Base-by-base conservation (phyloP, 495 filamentous ascomycete species). In the Hypoxylon perforatum region DNA sequence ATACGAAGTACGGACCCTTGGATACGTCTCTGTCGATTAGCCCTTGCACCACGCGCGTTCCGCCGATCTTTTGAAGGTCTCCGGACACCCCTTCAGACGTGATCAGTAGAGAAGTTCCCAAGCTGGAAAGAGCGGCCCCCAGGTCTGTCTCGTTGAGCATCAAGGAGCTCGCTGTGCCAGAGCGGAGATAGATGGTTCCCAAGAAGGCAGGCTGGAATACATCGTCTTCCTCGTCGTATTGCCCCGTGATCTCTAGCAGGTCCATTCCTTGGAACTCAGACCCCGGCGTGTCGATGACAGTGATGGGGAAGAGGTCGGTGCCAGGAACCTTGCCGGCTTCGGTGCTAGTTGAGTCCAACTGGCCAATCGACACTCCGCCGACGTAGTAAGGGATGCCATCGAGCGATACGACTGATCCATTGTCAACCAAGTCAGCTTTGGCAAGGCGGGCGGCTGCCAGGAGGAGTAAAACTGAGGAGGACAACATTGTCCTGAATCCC, bases 151-250 rank as follows among this genome's bases (percentile, higher is more conserved):
- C 42, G 18, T 45, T 45, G 18, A 45, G 42, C 42, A 21, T 9
- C 42, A 21, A 10, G 4, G 42, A 45, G 15, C 15, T 45, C 18
- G 7, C 11, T n/a, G n/a, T 11, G 18, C 12, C 41, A 18, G 42
- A 45, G 42, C 42, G 42, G 12, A 45, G 42, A 10, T 45, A 45
- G 21, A 45, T 45, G 18, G 15, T 45, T 18, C 22, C 11, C 15
- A 45, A 18, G 42, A 45, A 45, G 42, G 42, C 42, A 5, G 42
- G 17, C 42, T 45, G 42, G 18, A 45, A 45, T 11, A 45, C 42
- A 11, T 45, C 42, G 42, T 45, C 42, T 10, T 45, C 42, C 42
- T 45, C 18, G 42, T 45, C 42, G 18, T 45, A 45, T 45, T 45
- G 42, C 17, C 4, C 42, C 17, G 42, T 45, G n/a, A 45, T 45